These are phyloP conservation scores for Coemansia aciculifera DNA, from an alignment of 192 early-diverging fungal genomes.

Conservation along the genomic window DNA sequence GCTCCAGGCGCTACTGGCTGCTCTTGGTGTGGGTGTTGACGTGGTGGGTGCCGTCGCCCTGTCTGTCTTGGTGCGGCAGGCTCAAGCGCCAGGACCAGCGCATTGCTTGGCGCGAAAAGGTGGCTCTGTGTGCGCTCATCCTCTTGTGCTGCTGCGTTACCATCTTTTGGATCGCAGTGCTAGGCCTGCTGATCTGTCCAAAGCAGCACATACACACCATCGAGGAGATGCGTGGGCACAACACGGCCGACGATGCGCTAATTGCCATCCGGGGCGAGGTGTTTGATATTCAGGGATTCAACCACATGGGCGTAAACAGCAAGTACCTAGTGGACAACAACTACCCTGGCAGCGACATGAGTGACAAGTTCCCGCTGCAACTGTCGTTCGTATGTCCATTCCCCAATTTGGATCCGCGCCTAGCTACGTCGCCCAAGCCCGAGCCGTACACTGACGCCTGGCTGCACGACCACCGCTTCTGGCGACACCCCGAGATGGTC, in stretches of 20 bases:
- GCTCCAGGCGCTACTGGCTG: constrained; percentile 71
- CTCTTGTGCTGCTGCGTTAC: constrained; percentile 72
- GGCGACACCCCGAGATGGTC: constrained; percentile 75
- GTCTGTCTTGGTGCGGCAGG: constrained; percentile 70
- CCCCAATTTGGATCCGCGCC: constrained; percentile 54
- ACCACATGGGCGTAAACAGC: constrained; percentile 54
- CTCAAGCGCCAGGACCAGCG: constrained; percentile 79
- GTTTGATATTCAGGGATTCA: constrained; percentile 73
- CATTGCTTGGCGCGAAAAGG: constrained; percentile 97
- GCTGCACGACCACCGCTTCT: constrained; percentile 73
- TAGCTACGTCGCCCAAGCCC: constrained; percentile 55
- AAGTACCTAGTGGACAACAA: constrained; percentile 52
- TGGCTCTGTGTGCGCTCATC: constrained; percentile 87
- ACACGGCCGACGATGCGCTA: constrained; percentile 60
- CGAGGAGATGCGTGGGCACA: constrained; percentile 62
- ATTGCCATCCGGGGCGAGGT: constrained; percentile 79
- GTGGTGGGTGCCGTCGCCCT: constrained; percentile 77
- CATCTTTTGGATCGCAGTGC: constrained; percentile 81
- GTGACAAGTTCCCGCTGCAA: constrained; percentile 70
- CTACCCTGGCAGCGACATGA: constrained; percentile 69
- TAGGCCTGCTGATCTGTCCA: constrained; percentile 75
- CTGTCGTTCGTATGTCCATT: constrained; percentile 61
- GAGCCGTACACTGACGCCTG: constrained; percentile 60
- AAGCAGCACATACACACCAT: constrained; percentile 70
- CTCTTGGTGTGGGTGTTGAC: constrained; percentile 71